Evolutionary conservation across 257 asterid species (phyloP).

Genomic region (Thymus quinquecostatus): DNA sequence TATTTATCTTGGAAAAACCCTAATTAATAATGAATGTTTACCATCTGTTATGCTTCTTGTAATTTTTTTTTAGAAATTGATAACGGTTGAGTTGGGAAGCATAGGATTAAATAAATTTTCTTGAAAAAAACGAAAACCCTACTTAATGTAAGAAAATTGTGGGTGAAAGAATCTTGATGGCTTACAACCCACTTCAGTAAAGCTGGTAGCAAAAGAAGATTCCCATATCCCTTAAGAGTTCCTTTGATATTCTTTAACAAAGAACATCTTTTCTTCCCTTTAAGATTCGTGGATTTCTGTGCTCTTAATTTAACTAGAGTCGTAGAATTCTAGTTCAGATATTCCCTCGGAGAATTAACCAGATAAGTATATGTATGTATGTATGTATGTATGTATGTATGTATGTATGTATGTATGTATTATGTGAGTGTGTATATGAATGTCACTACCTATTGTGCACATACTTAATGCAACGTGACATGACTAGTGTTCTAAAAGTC

Average conservation of each 20-base stretch:
- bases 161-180: slow-evolving; percentile 61
- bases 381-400: background rate
- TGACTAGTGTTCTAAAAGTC: too few relatives aligned
- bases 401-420: background rate
- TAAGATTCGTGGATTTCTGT: slow-evolving; percentile 53
- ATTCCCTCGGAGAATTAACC: slow-evolving; percentile 52
- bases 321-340: slow-evolving; percentile 73
- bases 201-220: slow-evolving; percentile 90
- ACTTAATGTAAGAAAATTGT: background rate
- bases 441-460: too few relatives aligned
- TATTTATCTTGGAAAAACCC: too few relatives aligned
- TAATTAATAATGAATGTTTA: too few relatives aligned
- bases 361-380: slow-evolving; percentile 5
- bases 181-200: slow-evolving; percentile 88
- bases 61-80: background rate
- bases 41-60: too few relatives aligned
- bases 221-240: slow-evolving; percentile 48
- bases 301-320: slow-evolving; percentile 50
- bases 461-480: too few relatives aligned
- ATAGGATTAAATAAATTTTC: background rate
- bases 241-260: slow-evolving; percentile 51
- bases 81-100: background rate
- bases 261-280: slow-evolving; percentile 46
- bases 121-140: background rate
- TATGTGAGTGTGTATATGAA: too few relatives aligned